Conservation (phyloP, 2,329 filamentous ascomycete species). For the Aspergillus caelatus region DNA sequence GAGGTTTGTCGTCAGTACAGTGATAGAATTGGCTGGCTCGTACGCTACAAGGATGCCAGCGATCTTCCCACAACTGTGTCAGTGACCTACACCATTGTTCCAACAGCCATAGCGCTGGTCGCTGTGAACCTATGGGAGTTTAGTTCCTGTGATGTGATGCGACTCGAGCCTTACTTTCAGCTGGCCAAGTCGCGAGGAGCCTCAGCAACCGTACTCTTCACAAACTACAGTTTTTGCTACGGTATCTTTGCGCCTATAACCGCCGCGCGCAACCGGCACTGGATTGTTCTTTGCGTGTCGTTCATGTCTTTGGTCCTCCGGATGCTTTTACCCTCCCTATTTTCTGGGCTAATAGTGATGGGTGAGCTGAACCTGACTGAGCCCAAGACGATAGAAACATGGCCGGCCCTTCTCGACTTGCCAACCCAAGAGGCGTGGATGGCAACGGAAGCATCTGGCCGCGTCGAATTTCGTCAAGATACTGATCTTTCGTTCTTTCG, state of each 20-base stretch:
- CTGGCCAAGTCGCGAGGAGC: constrained; percentile 16
- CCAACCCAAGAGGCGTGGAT: constrained; percentile 9
- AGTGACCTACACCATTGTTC: constrained; percentile 18
- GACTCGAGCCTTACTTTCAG: constrained; percentile 27
- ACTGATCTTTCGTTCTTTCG: not conserved
- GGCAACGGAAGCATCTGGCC: not conserved
- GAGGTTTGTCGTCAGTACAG: constrained; percentile 20
- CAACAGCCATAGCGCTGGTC: constrained; percentile 20
- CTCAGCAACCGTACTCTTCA: constrained; percentile 21
- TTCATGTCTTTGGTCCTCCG: constrained; percentile 18
- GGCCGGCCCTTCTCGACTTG: constrained; percentile 11
- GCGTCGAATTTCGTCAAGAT: not conserved
- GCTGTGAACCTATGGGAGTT: constrained; percentile 20
- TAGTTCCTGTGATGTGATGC: constrained; percentile 21
- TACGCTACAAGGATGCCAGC: not conserved
- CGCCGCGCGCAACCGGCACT: constrained; percentile 23
- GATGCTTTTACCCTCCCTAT: constrained; percentile 19
- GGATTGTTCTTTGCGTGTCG: constrained; percentile 21
- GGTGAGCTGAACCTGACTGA: not conserved
- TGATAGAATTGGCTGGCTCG: constrained; percentile 1
- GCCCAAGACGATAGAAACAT: not conserved
- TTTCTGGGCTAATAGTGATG: constrained; percentile 21
- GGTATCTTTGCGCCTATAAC: constrained; percentile 19
- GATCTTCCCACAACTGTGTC: not conserved
- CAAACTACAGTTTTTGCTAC: constrained; percentile 24